Percentiles rank a stretch among this genome's conserved stretches.
These are phyloP conservation scores for Neonectria sp. DNA, from an alignment of 2,329 filamentous ascomycete genomes.

Conservation along the genomic window DNA sequence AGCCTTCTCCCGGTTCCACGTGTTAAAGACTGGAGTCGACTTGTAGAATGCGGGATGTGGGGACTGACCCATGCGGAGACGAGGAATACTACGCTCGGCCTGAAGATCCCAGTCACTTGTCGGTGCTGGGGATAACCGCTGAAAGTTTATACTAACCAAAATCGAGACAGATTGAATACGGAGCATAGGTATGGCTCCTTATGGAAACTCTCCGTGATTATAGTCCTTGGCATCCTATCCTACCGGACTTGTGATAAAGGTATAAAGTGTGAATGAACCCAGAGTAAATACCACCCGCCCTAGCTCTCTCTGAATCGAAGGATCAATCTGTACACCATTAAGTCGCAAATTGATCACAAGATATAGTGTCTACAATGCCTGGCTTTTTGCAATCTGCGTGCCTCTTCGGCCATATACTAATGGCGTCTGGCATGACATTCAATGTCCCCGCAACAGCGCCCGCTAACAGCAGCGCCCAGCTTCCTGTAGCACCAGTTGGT, in stretches of 20 bases:
- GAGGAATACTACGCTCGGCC: neutral
- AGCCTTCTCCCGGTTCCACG: neutral
- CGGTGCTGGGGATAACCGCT: neutral
- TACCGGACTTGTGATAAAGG: neutral
- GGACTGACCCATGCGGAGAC: neutral
- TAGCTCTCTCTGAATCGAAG: neutral
- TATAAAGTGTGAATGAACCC: neutral
- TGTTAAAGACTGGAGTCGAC: neutral
- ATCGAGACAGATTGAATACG: neutral
- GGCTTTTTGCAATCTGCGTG: slow-evolving; percentile 2
- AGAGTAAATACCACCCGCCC: neutral
- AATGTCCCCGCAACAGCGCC: slow-evolving; percentile 53
- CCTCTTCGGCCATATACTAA: slow-evolving; percentile 24
- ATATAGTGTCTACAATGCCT: slow-evolving; percentile 7
- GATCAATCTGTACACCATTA: neutral
- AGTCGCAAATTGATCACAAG: neutral
- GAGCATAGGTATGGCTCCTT: neutral
- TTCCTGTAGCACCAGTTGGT: slow-evolving; percentile 60
- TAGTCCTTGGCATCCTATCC: neutral
- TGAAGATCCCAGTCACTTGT: neutral
- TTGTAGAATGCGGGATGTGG: neutral
- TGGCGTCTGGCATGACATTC: slow-evolving; percentile 49
- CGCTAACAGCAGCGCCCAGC: slow-evolving; percentile 46
- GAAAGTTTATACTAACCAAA: neutral
- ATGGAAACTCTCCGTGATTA: neutral